These are phyloP conservation scores for Papiliotrema fonsecae DNA, from an alignment of 1,284 basidiomycete genomes.

Conservation along the genomic window DNA sequence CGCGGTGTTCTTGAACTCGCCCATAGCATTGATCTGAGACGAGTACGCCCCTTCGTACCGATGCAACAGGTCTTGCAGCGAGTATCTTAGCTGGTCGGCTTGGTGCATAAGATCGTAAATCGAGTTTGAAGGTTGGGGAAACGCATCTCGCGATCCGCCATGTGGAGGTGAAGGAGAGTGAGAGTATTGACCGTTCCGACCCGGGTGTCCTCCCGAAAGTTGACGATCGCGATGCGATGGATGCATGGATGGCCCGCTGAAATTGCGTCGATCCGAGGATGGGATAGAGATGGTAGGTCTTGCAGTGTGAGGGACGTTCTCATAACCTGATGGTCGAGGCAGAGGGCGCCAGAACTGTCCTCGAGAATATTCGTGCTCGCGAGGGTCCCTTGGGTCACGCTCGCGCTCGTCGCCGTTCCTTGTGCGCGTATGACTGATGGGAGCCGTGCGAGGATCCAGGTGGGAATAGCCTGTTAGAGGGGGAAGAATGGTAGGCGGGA, in stretches of 20 bases:
- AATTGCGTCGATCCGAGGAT: conserved; percentile 23
- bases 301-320: conserved; percentile 7
- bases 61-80: conserved; percentile 30
- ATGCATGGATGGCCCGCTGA: conserved; percentile 17
- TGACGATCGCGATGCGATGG: conserved; percentile 5
- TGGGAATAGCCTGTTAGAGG: conserved; percentile 24
- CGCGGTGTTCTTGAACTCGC: conserved; percentile 40
- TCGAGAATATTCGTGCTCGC: conserved; percentile 32
- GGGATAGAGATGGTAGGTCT: conserved; percentile 3
- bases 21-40: conserved; percentile 22
- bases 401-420: conserved; percentile 21
- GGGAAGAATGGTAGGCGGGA: conserved; percentile 34
- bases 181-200: conserved; percentile 14
- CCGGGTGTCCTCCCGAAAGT: background rate
- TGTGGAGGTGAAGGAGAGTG: conserved; percentile 15
- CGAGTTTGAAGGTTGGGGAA: conserved; percentile 10
- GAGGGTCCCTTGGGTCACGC: background rate
- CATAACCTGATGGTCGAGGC: conserved; percentile 3
- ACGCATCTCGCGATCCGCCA: background rate
- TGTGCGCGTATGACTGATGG: conserved; percentile 18
- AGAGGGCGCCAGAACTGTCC: conserved; percentile 16
- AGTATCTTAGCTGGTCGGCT: conserved; percentile 27
- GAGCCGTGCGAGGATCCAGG: conserved; percentile 34
- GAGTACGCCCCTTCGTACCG: conserved; percentile 28
- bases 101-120: conserved; percentile 36